Evolutionary conservation across 2,329 filamentous ascomycete species (phyloP), one percentile per base, ranked within the genome.

Genomic region (Diaporthe capsici): DNA sequence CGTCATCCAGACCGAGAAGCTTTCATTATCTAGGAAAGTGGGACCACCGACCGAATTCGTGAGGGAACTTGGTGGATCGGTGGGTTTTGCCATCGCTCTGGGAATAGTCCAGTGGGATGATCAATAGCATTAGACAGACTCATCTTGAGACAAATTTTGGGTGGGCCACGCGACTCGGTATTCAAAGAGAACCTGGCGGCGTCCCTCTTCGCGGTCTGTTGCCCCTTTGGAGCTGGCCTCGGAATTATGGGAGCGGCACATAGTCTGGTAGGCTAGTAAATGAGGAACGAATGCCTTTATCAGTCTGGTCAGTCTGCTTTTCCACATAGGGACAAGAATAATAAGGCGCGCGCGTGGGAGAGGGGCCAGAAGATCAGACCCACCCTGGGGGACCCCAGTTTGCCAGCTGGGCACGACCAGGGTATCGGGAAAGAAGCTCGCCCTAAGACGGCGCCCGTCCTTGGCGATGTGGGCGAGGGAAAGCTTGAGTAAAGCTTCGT

Each of bases 341-440:
- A 37, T n/a, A 67, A 34, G 22, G 63, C 28, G 31, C 22, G 25
- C 63, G 63, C 44, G 55, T 34, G 25, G 70, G 51, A 51, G 44
- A 34, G 44, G 55, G 44, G 57, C 71, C 13, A 25, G n/a, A n/a
- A 34, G 49, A 28, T n/a, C 34, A 63, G 71, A 51, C 71, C 44
- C 57, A 44, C 58, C 58, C 34, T 42, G 47, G 49, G 47, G 49
- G 31, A 53, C 65, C 65, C 65, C 65, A 53, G 65, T 39, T 28
- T 25, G 63, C 60, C 44, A 51, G 42, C 3, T 31, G 28, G 65
- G 47, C 65, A 53, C 63, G 58, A 73, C 71, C 71, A 73, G 71
- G 71, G 49, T 73, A 34, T 39, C 65, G 71, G 47, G 37, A 72
- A 73, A 65, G 71, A 73, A 73, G 71, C 71, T 73, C 55, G 47